Conservation (phyloP, 305 asterid genomes). For the Petunia hybrid region DNA sequence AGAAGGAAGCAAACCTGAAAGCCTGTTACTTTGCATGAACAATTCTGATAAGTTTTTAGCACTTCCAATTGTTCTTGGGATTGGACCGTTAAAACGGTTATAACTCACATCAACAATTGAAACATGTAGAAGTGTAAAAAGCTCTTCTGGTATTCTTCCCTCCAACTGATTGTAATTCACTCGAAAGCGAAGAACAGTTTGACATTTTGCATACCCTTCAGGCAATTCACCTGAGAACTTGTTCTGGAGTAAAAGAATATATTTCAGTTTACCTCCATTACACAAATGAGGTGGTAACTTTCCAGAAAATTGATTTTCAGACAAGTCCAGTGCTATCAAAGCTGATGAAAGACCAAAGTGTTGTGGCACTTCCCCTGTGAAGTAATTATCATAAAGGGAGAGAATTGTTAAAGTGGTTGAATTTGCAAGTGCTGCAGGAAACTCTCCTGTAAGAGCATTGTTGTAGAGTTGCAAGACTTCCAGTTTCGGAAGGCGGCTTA, state of each 20-base stretch:
- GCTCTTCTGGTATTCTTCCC: constrained; percentile 70
- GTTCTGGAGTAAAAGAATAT: constrained; percentile 72
- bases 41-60: constrained; percentile 81
- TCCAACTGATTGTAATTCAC: constrained; percentile 63
- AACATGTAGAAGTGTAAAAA: constrained; percentile 72
- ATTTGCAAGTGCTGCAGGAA: constrained; percentile 68
- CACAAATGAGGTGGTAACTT: constrained; percentile 68
- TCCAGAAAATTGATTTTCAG: constrained; percentile 78
- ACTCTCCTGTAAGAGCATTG: constrained; percentile 72
- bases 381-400: constrained; percentile 72
- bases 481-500: constrained; percentile 73
- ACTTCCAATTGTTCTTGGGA: constrained; percentile 51
- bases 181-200: constrained; percentile 76
- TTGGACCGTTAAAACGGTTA: constrained; percentile 64
- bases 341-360: constrained; percentile 66
- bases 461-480: constrained; percentile 73
- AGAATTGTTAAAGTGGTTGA: constrained; percentile 65
- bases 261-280: constrained; percentile 64
- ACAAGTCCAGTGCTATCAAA: constrained; percentile 71
- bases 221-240: constrained; percentile 71
- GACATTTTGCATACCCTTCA: constrained; percentile 61
- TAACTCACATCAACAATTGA: constrained; percentile 69
- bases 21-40: constrained; percentile 72
- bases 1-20: constrained; percentile 71
- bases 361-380: constrained; percentile 75